Conservation (phyloP, 2,329 filamentous ascomycete species). For the Diaporthe batatas region DNA sequence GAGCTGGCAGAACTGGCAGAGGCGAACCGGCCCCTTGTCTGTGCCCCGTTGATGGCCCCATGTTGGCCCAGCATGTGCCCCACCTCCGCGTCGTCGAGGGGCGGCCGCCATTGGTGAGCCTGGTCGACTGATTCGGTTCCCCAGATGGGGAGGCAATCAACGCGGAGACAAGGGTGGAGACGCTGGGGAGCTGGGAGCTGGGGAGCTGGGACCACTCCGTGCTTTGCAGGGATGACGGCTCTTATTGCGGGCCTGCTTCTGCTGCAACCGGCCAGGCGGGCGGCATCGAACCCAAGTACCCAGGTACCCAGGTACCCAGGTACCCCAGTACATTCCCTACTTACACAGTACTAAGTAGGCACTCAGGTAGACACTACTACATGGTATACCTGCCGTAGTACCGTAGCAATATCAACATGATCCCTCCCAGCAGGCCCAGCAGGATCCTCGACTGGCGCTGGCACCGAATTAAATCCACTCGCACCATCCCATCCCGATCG, state of each 20-base stretch:
- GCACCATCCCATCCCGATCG: constrained; percentile 17
- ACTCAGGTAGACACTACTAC: no score
- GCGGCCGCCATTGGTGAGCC: constrained; percentile 22
- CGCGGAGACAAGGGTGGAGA: constrained; percentile 19
- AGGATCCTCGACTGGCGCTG: constrained; percentile 23
- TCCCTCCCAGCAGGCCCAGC: constrained; percentile 16
- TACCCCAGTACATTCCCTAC: no score
- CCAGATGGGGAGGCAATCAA: constrained; percentile 17
- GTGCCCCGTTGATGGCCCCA: constrained; percentile 6
- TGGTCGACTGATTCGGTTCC: constrained; percentile 25
- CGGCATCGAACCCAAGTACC: no score
- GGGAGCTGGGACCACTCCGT: background rate
- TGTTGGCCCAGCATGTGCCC: constrained; percentile 18
- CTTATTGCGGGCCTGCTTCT: background rate
- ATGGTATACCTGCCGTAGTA: background rate
- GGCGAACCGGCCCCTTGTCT: constrained; percentile 27
- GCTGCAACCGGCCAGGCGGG: constrained; percentile 25
- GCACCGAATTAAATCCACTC: constrained; percentile 28
- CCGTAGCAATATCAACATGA: background rate
- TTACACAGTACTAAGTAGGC: no score
- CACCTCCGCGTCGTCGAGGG: constrained; percentile 18
- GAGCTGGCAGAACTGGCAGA: constrained; percentile 10
- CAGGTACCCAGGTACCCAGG: no score
- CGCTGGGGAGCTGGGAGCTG: background rate
- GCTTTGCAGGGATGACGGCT: constrained; percentile 16